A percentile compares a stretch with the other conserved stretches of the same genome.
Evolutionary conservation across 306 rosid genomes (phyloP).

Genomic region (Pachyrhizus erosus): DNA sequence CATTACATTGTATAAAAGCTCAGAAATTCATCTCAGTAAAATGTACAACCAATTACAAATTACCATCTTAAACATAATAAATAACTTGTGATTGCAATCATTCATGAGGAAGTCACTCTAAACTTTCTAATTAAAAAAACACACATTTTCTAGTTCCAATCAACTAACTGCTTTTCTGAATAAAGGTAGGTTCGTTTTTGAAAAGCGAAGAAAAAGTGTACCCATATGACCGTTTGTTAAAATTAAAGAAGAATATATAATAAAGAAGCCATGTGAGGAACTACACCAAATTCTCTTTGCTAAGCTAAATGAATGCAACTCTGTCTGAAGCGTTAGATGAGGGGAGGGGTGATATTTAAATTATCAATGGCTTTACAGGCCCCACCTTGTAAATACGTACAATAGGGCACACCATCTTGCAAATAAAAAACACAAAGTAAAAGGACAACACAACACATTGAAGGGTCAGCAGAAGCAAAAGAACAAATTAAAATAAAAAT

Average conservation of each 20-base stretch:
- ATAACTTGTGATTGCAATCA: no score
- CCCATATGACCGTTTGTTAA: not conserved
- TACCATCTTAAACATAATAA: no score
- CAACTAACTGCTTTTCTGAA: not conserved
- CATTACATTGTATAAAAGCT: not conserved
- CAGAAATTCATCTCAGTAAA: not conserved
- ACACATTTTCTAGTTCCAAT: not conserved
- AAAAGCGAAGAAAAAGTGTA: no score
- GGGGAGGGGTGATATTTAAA: not conserved
- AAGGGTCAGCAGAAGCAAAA: no score
- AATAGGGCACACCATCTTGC: not conserved
- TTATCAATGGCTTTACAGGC: not conserved
- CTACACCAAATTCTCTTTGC: no score
- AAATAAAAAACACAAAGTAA: slow-evolving; percentile 13
- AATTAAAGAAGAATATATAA: no score
- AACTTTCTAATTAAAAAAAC: not conserved
- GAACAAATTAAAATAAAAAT: not conserved
- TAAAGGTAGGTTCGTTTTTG: no score
- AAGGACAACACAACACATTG: not conserved
- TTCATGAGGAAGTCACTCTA: not conserved
- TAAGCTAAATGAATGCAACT: not conserved
- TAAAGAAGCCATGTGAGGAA: no score
- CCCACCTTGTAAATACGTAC: no score
- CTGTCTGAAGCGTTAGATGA: not conserved
- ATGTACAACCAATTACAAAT: not conserved